Evolutionary conservation across 345 rosid genomes (phyloP).

Genomic region (Populus pruinosa): DNA sequence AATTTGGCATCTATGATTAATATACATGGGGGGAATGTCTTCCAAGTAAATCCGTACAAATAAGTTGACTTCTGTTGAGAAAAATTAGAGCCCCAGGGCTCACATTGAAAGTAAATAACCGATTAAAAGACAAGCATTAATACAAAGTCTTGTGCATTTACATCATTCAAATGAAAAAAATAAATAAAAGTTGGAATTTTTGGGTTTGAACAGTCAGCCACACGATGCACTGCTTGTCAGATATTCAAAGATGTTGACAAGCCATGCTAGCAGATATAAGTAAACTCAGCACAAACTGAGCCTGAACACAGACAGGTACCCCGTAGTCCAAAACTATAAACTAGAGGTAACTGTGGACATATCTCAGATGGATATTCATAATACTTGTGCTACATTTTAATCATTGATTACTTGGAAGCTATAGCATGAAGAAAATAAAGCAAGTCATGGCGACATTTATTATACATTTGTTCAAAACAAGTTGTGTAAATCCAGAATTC

Average conservation of each 20-base stretch:
- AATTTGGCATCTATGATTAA: conserved; percentile 5
- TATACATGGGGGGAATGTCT: conserved; percentile 1
- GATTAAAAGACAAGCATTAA: neutral
- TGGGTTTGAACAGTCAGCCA: neutral
- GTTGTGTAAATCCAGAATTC: too few species aligned
- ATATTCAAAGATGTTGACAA: neutral
- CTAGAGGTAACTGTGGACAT: too few species aligned
- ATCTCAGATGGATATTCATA: neutral
- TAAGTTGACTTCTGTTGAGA: neutral
- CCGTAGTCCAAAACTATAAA: neutral
- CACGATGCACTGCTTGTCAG: neutral
- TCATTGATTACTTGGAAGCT: neutral
- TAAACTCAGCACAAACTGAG: neutral
- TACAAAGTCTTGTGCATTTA: neutral
- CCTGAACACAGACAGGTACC: neutral
- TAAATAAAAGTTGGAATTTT: neutral
- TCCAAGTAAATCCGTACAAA: neutral
- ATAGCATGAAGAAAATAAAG: neutral
- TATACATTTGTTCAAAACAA: too few species aligned
- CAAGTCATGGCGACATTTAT: too few species aligned
- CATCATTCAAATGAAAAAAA: neutral
- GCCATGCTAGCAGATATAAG: too few species aligned
- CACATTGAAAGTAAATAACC: neutral
- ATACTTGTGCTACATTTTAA: neutral
- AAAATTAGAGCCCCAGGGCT: neutral